A percentile compares a stretch with the other conserved stretches of the same genome.
Conservation (phyloP, 192 early-diverging fungal genomes). For the Backusella luteola region DNA sequence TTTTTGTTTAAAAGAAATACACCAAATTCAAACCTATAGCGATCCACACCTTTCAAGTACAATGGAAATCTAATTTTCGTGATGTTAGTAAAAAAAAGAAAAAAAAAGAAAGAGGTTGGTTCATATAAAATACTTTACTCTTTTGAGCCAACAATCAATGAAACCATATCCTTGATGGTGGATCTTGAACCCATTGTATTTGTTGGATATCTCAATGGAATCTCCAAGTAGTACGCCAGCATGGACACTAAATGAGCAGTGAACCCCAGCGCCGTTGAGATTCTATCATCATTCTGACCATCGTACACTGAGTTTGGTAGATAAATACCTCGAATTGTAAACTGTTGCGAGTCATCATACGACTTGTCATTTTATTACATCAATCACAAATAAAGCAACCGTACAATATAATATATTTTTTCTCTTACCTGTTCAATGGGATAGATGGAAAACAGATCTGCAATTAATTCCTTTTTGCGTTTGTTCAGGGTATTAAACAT, state of each 20-base stretch:
- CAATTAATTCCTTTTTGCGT: conserved; percentile 50
- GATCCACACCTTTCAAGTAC: conserved; percentile 64
- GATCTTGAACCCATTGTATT: conserved; percentile 74
- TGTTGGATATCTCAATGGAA: conserved; percentile 75
- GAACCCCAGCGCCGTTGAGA: conserved; percentile 72
- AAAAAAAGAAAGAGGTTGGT: background rate
- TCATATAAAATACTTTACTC: conserved; percentile 23
- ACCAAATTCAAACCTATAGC: conserved; percentile 74
- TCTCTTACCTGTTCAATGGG: conserved; percentile 52
- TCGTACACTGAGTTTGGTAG: conserved; percentile 57
- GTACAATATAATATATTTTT: background rate
- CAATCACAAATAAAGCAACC: background rate
- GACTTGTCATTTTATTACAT: conserved; percentile 31
- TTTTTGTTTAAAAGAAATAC: conserved; percentile 86
- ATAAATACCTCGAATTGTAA: conserved; percentile 49
- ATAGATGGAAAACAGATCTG: conserved; percentile 57
- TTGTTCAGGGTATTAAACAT: conserved; percentile 27
- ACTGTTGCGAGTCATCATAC: conserved; percentile 39
- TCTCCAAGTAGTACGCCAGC: conserved; percentile 66
- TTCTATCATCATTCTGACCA: conserved; percentile 55
- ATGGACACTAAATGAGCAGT: conserved; percentile 64
- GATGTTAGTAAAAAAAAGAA: conserved; percentile 8
- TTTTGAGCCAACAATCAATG: conserved; percentile 33
- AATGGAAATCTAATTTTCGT: conserved; percentile 67
- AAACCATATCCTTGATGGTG: conserved; percentile 52